Conservation (phyloP, 2,329 filamentous ascomycete genomes). For the Pseudocercospora crystallina region DNA sequence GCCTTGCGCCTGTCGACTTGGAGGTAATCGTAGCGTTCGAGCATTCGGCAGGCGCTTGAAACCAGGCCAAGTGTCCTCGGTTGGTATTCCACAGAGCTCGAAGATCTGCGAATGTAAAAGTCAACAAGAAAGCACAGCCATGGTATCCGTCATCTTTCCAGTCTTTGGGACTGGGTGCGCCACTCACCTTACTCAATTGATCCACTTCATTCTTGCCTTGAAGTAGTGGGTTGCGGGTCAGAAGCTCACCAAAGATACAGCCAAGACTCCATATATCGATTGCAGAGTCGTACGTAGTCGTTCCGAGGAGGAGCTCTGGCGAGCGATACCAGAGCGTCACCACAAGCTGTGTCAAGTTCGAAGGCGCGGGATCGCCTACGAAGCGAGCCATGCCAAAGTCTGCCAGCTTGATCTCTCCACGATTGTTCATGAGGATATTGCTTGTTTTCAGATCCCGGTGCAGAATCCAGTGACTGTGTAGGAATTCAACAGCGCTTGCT, state of each 20-base stretch:
- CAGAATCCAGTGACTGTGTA: slow-evolving; percentile 87
- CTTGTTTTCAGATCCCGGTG: slow-evolving; percentile 89
- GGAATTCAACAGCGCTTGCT: slow-evolving; percentile 73
- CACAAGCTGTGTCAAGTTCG: slow-evolving; percentile 83
- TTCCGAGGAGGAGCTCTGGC: slow-evolving; percentile 84
- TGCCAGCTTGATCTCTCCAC: slow-evolving; percentile 89
- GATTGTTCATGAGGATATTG: slow-evolving; percentile 92
- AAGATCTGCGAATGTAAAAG: slow-evolving; percentile 63
- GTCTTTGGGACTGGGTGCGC: slow-evolving; percentile 27
- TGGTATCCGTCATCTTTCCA: slow-evolving; percentile 29
- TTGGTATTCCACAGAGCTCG: slow-evolving; percentile 81
- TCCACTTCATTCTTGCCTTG: slow-evolving; percentile 92
- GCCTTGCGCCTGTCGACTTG: slow-evolving; percentile 46
- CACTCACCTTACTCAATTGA: slow-evolving; percentile 66
- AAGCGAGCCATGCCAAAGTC: slow-evolving; percentile 98
- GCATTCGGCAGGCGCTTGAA: slow-evolving; percentile 89
- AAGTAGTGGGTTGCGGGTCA: slow-evolving; percentile 78
- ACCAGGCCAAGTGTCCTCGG: slow-evolving; percentile 76
- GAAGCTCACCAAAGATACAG: slow-evolving; percentile 90
- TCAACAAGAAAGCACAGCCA: slow-evolving; percentile 21
- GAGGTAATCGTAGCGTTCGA: slow-evolving; percentile 67
- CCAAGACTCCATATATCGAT: slow-evolving; percentile 96
- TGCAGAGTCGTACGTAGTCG: slow-evolving; percentile 69
- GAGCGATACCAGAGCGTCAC: slow-evolving; percentile 97
- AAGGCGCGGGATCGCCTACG: slow-evolving; percentile 70